These are phyloP conservation scores for Haematococcus sp. DNA, from an alignment of 139 green algal genomes.

Conservation along the genomic window DNA sequence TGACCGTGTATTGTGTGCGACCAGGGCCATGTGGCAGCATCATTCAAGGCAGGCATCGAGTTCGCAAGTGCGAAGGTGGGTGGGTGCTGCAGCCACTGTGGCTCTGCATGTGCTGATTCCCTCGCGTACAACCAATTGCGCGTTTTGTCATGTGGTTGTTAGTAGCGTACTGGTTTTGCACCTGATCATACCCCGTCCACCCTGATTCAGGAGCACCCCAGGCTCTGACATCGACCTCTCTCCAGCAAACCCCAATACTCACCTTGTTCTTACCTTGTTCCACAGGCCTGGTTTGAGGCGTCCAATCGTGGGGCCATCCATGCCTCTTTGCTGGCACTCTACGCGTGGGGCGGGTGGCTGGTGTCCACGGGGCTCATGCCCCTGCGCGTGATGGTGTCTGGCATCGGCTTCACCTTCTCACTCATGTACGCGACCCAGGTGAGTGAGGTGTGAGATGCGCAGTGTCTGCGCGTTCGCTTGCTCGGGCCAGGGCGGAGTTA, in stretches of 20 bases:
- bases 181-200: no score
- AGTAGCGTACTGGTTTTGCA: no score
- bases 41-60: conserved; percentile 62
- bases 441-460: background rate
- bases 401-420: conserved; percentile 90
- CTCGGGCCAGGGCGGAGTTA: no score
- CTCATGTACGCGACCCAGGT: conserved; percentile 83
- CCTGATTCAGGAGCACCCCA: no score
- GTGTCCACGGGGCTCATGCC: conserved; percentile 70
- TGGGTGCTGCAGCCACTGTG: background rate
- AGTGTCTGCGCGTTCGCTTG: no score
- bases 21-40: conserved; percentile 47
- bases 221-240: no score
- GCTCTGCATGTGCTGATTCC: background rate
- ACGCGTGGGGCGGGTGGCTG: conserved; percentile 77
- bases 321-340: conserved; percentile 74
- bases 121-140: no score
- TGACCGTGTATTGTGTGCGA: no score
- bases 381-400: conserved; percentile 70
- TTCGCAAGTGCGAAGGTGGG: conserved; percentile 70
- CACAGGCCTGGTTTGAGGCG: conserved; percentile 62
- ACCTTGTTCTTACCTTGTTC: no score
- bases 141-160: no score
- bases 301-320: conserved; percentile 71
- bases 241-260: no score